These are phyloP conservation scores for Marasmius fiardii DNA, from an alignment of 1,284 basidiomycete genomes.

Conservation along the genomic window DNA sequence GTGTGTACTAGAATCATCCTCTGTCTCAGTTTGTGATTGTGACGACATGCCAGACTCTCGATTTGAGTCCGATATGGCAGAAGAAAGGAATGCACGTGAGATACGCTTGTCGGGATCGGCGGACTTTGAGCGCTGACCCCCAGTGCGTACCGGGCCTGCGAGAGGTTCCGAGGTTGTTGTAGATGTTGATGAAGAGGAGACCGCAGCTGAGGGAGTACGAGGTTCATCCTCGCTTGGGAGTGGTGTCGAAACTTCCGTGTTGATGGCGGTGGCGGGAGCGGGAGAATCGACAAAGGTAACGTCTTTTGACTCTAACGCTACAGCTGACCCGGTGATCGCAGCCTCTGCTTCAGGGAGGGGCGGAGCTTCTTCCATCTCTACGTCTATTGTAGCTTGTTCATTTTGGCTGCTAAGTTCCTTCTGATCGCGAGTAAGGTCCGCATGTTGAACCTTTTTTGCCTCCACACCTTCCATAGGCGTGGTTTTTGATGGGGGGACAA, in stretches of 20 bases:
- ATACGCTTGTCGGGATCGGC: conserved; percentile 65
- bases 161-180: conserved; percentile 8
- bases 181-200: not conserved
- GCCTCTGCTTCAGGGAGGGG: conserved; percentile 3
- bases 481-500: conserved; percentile 4
- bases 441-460: conserved; percentile 29
- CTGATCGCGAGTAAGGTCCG: conserved; percentile 15
- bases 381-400: conserved; percentile 2
- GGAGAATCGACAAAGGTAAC: conserved; percentile 9
- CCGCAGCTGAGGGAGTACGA: conserved; percentile 19
- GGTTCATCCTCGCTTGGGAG: conserved; percentile 21
- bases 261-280: conserved; percentile 9
- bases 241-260: conserved; percentile 13
- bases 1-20: conserved; percentile 56
- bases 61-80: conserved; percentile 31
- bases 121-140: conserved; percentile 71
- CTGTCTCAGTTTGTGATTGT: conserved; percentile 50
- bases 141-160: conserved; percentile 20
- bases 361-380: conserved; percentile 7
- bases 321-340: not conserved
- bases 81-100: conserved; percentile 48
- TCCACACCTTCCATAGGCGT: conserved; percentile 23
- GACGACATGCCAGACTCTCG: conserved; percentile 11
- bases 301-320: conserved; percentile 1
- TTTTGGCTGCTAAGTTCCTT: conserved; percentile 10